Percentiles rank a stretch among this genome's conserved stretches.
phyloP scores from a whole-genome alignment of 345 rosid species.

The Linum lewisii region DNA sequence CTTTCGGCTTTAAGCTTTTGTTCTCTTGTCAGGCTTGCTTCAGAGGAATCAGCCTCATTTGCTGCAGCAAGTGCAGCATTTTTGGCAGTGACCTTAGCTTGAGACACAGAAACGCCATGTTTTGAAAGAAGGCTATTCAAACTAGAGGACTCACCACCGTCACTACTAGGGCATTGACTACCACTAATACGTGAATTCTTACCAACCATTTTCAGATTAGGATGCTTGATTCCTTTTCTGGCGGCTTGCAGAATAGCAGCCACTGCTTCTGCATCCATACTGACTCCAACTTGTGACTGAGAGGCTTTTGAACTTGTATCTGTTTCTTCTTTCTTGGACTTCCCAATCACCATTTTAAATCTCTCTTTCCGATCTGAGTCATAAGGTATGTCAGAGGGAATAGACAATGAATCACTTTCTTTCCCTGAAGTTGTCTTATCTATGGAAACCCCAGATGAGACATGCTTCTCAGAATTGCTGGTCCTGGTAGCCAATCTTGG shows the following conservation, averaged over 20 bases:
- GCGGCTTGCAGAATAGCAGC: constrained; percentile 97
- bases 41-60: constrained; percentile 62
- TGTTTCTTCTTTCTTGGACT: constrained; percentile 50
- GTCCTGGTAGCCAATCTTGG: constrained; percentile 35
- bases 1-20: constrained; percentile 89
- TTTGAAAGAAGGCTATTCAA: constrained; percentile 17
- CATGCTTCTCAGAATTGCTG: constrained; percentile 33
- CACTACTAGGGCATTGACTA: constrained; percentile 31
- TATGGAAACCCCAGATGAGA: constrained; percentile 18
- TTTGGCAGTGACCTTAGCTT: constrained; percentile 35
- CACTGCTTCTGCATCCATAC: constrained; percentile 64
- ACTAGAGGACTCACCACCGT: constrained; percentile 23
- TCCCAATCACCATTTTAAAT: constrained; percentile 66
- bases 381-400: constrained; percentile 47
- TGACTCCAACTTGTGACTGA: constrained; percentile 42
- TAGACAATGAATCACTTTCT: constrained; percentile 30
- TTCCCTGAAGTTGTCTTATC: constrained; percentile 38
- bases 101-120: constrained; percentile 30
- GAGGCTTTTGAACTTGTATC: constrained; percentile 42
- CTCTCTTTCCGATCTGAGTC: constrained; percentile 67
- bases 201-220: constrained; percentile 43
- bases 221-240: constrained; percentile 72
- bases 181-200: constrained; percentile 26
- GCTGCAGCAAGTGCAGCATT: constrained; percentile 49
- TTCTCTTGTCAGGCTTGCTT: constrained; percentile 53